Base-by-base conservation (phyloP, 2,329 filamentous ascomycete species). In the Neoarthrinium moseri region DNA sequence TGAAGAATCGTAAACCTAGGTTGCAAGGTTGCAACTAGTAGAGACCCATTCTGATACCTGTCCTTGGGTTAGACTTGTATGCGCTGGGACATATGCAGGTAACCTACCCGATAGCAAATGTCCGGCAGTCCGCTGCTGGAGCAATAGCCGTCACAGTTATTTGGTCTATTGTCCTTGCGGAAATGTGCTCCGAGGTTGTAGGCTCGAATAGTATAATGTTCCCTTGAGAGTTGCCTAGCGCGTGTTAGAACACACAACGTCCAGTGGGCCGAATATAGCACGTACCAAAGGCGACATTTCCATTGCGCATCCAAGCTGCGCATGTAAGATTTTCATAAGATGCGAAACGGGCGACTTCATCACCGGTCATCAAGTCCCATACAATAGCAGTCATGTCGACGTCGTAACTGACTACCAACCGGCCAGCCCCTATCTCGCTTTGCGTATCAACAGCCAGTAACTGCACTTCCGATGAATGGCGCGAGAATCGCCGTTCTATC, bases 191-290 rank as follows among this genome's bases (percentile, higher is more conserved):
- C 6, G 89, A 92, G 1, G 91, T 95, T 13, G 87, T 83, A 5
- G 94, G 92, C 61, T 97, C 92, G 65, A 97, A 99, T 13, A 96
- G 73, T 51, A 96, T 95, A 43, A 99, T 86, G 61, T 91, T 94
- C 56, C 94, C 94, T 66, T 96, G 89, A 6, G 84, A 80, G 63
- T 96, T 96, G 47, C 94, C 92, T 97, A 48, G 5, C 46, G 5
- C 32, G 40, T 58, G 57, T 56, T 55, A 58, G 54, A 61, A 42
- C 20, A 46, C 30, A 15, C 21, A 27, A 45, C 54, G 47, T 53
- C 46, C 50, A 43, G 21, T 7, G 23, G 12, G 5, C 2, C 6
- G 20, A 3, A 6, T 4, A 12, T 13, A 17, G 37, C 45, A 60
- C 84, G 67, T 76, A 96, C 92, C 94, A 74, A 97, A 97, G 29